phyloP scores from a whole-genome alignment of 306 rosid genomes.

The Fragaria nilgerrensis region DNA sequence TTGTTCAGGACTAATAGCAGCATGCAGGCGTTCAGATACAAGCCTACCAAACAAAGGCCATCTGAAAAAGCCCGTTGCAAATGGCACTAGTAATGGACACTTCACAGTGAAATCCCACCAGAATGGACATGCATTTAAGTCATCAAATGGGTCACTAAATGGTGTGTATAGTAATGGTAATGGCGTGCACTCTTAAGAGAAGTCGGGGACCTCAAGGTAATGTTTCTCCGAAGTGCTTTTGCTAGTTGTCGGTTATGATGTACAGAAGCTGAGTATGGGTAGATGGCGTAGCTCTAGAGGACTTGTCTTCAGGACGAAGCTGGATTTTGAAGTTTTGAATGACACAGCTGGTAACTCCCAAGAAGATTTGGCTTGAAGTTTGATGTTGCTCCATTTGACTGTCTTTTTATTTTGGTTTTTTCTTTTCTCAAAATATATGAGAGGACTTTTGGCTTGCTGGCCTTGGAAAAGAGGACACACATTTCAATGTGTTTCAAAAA shows the following conservation, averaged over 20 bases:
- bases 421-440: constrained; percentile 12
- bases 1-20: constrained; percentile 65
- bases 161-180: constrained; percentile 63
- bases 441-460: constrained; percentile 36
- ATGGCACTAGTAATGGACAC: constrained; percentile 50
- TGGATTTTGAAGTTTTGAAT: constrained; percentile 53
- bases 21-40: constrained; percentile 44
- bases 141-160: constrained; percentile 56
- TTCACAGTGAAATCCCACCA: constrained; percentile 37
- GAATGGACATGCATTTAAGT: constrained; percentile 47
- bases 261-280: constrained; percentile 80
- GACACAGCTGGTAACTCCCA: constrained; percentile 50
- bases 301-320: constrained; percentile 40
- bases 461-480: constrained; percentile 19
- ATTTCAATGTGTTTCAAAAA: constrained; percentile 12
- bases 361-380: constrained; percentile 48
- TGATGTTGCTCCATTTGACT: constrained; percentile 32
- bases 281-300: constrained; percentile 52
- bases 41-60: constrained; percentile 34
- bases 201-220: constrained; percentile 20
- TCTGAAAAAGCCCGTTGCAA: constrained; percentile 24
- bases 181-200: constrained; percentile 46
- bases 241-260: constrained; percentile 51
- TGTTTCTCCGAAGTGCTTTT: constrained; percentile 36
- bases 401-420: constrained; percentile 17